A percentile compares a stretch with the other conserved stretches of the same genome.
These are phyloP conservation scores for Trichosanthes cucumerina DNA, from an alignment of 306 rosid genomes.

Conservation along the genomic window DNA sequence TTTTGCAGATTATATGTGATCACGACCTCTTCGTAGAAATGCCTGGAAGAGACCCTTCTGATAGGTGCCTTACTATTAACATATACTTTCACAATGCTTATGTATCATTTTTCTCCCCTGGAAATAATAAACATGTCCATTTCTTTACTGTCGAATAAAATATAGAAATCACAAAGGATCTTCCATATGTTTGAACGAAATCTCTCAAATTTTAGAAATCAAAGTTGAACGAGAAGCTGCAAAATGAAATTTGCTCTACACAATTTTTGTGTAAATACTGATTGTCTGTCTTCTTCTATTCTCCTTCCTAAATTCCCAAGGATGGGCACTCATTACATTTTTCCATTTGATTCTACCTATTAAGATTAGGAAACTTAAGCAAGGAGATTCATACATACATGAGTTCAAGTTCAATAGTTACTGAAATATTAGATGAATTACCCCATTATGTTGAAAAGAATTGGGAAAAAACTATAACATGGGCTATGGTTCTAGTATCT, in stretches of 20 bases:
- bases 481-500: neutral
- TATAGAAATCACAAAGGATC: neutral
- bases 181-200: neutral
- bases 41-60: conserved; percentile 99
- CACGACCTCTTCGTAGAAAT: conserved; percentile 98
- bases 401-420: neutral
- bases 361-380: neutral
- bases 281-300: neutral
- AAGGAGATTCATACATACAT: neutral
- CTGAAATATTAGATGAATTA: neutral
- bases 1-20: conserved; percentile 83
- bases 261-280: neutral
- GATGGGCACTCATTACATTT: neutral
- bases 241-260: neutral
- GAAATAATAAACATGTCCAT: neutral
- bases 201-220: neutral
- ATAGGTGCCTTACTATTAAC: conserved; percentile 43
- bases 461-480: neutral
- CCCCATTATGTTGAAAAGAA: neutral
- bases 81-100: neutral
- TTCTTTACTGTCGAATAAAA: neutral
- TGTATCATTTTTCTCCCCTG: neutral
- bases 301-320: neutral
- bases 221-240: neutral
- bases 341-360: neutral